Evolutionary conservation across 345 rosid genomes (phyloP).

Genomic region (Geranium brycei): DNA sequence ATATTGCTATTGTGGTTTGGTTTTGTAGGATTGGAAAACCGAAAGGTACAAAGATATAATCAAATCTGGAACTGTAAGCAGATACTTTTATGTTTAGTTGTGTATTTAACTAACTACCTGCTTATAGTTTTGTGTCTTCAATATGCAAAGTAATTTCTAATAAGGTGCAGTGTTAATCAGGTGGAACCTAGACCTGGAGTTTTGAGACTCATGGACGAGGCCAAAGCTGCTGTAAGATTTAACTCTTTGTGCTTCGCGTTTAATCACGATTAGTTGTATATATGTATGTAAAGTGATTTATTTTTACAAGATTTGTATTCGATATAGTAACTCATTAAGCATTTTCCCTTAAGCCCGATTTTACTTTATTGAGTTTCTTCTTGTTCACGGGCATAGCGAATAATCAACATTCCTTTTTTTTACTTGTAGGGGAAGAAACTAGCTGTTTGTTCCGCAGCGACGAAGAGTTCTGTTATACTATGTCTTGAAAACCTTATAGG

Average conservation of each 20-base stretch:
- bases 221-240: constrained; percentile 65
- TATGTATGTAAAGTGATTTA: too few relatives aligned
- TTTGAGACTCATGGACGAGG: constrained; percentile 84
- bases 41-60: constrained; percentile 86
- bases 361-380: neutral
- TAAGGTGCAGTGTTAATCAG: constrained; percentile 27
- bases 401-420: neutral
- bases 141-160: neutral
- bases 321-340: neutral
- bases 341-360: neutral
- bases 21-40: constrained; percentile 84
- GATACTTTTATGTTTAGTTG: neutral
- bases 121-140: neutral
- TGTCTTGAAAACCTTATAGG: constrained; percentile 86
- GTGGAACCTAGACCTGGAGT: constrained; percentile 93
- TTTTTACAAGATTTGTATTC: neutral
- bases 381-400: neutral
- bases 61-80: constrained; percentile 84
- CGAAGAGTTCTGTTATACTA: constrained; percentile 85
- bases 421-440: constrained; percentile 51
- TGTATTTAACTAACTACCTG: neutral
- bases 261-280: too few relatives aligned
- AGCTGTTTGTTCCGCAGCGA: constrained; percentile 94
- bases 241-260: too few relatives aligned
- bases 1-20: neutral